phyloP scores from a whole-genome alignment of 2,329 filamentous ascomycete genomes.

The Tothia fuscella region DNA sequence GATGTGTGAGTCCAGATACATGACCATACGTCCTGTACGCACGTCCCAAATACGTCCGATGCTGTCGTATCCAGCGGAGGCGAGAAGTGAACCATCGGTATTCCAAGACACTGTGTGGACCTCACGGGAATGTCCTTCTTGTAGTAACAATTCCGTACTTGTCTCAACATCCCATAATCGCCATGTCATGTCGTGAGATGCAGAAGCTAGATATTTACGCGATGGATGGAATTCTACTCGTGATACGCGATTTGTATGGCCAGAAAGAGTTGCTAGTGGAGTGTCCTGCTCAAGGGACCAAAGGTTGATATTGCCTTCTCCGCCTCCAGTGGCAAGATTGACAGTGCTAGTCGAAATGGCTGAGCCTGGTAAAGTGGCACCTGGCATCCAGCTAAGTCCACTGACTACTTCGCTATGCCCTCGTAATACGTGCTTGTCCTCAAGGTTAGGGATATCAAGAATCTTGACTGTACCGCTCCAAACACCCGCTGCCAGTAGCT shows the following conservation, averaged over 20 bases:
- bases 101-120: constrained; percentile 89
- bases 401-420: constrained; percentile 85
- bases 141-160: constrained; percentile 69
- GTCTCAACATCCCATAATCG: constrained; percentile 88
- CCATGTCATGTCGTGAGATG: constrained; percentile 95
- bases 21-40: constrained; percentile 81
- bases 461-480: constrained; percentile 86
- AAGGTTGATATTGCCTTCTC: constrained; percentile 74
- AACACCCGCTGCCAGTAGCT: constrained; percentile 78
- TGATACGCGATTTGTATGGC: constrained; percentile 79
- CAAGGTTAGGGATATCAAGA: constrained; percentile 69
- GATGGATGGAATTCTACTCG: constrained; percentile 91
- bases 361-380: constrained; percentile 59
- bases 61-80: constrained; percentile 86
- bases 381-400: constrained; percentile 82
- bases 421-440: constrained; percentile 61
- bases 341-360: constrained; percentile 60
- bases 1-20: constrained; percentile 89
- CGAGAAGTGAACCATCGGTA: constrained; percentile 76
- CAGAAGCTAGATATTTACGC: constrained; percentile 78
- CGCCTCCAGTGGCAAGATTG: constrained; percentile 83
- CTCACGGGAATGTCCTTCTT: constrained; percentile 90
- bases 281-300: constrained; percentile 85
- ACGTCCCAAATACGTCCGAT: constrained; percentile 94
- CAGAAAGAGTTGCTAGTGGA: constrained; percentile 67